Evolutionary conservation across 495 filamentous ascomycete species (phyloP), one percentile per base, ranked within the genome.

Genomic region (Tirmania nivea): DNA sequence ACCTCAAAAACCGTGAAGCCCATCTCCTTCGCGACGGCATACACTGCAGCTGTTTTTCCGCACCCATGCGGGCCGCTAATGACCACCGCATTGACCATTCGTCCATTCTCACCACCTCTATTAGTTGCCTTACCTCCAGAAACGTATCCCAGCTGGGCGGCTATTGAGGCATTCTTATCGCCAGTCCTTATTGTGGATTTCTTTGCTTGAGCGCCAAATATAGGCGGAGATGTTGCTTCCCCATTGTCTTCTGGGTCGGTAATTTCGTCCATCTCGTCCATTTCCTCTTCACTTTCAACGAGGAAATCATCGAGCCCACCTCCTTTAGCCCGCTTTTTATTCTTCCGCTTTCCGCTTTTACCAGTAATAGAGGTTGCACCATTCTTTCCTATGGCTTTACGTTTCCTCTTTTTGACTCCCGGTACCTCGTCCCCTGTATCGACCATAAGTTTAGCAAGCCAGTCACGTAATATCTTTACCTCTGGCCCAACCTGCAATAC

Each of bases 1-100:
- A 99, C 84, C 66, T 99, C 92, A 59, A 96, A 96, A 6, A 99
- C 77, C 55, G 93, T 85, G 65, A 89, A 96, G 19, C 79, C 89
- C 20, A 94, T 74, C 69, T 99, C 90, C 59, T 87, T 90, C 2
- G 92, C 90, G n/a, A 86, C 83, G 5, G 92, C 92, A 66, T 94
- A 87, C 0, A 94, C 79, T 1, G 85, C 78, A 14, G 92, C 88
- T 11, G 87, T 92, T 66, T 99, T 99, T 8, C 92, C 92, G 63
- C 81, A 93, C 2, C 92, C 92, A 54, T 77, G 70, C 1, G 90
- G 87, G 6, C 92, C 92, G 62, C 87, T 96, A 34, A 99, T 72
- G 7, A 99, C 66, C 31, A 94, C 76, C 2, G 79, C 76, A 56
- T 80, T 80, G 12, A 67, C 67, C 14, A 75, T 59, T 49, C 68